Evolutionary conservation across 306 rosid genomes (phyloP).

Genomic region (Senna siamea): DNA sequence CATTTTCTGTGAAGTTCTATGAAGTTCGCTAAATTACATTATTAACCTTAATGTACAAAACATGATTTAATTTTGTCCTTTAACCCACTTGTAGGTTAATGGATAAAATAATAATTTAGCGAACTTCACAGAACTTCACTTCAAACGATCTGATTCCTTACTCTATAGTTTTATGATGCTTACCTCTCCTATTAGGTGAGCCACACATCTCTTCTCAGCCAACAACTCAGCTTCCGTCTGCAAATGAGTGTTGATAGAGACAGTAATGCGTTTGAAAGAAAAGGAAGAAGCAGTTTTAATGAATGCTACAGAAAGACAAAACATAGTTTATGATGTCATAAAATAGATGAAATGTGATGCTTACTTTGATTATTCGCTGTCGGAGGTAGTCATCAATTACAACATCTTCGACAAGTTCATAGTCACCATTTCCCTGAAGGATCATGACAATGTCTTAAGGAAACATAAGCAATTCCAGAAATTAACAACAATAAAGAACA

Average conservation of each 20-base stretch:
- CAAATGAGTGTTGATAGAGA: not conserved
- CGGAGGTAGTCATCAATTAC: conserved; percentile 79
- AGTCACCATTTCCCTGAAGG: conserved; percentile 89
- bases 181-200: conserved; percentile 19
- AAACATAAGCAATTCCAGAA: not conserved
- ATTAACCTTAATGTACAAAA: too few species aligned
- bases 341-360: not conserved
- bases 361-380: conserved; percentile 70
- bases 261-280: too few species aligned
- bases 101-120: too few species aligned
- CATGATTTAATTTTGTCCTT: too few species aligned
- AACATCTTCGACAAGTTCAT: conserved; percentile 83
- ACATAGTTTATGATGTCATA: not conserved
- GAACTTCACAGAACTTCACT: too few species aligned
- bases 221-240: conserved; percentile 7
- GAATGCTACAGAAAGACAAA: not conserved
- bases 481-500: not conserved
- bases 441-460: conserved; percentile 11
- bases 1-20: too few species aligned
- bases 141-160: too few species aligned
- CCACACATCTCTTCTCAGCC: conserved; percentile 24
- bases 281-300: too few species aligned
- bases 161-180: not conserved
- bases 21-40: too few species aligned
- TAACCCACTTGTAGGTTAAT: too few species aligned